A percentile compares a stretch with the other conserved stretches of the same genome.
Evolutionary conservation across 257 asterid species (phyloP).

Genomic region (Avicennia marina): DNA sequence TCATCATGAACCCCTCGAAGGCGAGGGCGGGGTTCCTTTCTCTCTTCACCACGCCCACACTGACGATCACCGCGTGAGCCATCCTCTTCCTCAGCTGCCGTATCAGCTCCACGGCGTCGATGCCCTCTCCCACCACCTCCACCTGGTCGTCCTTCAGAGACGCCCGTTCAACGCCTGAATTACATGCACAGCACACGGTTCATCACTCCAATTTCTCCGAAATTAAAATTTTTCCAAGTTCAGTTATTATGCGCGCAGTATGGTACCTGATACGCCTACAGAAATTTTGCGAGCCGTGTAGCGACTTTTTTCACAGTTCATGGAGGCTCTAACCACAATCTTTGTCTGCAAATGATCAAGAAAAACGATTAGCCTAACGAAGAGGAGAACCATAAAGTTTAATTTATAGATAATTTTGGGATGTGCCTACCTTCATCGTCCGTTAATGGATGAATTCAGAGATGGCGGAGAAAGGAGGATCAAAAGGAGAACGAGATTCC

Average conservation of each 20-base stretch:
- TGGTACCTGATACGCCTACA: slow-evolving; percentile 32
- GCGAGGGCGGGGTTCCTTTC: not conserved
- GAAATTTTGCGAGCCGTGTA: slow-evolving; percentile 36
- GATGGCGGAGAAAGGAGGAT: too few species aligned
- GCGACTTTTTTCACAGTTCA: slow-evolving; percentile 39
- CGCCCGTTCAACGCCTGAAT: slow-evolving; percentile 41
- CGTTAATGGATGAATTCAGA: too few species aligned
- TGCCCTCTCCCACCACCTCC: slow-evolving; percentile 52
- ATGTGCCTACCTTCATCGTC: too few species aligned
- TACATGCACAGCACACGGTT: too few species aligned
- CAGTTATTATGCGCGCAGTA: not conserved
- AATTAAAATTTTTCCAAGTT: too few species aligned
- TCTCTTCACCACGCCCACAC: slow-evolving; percentile 34
- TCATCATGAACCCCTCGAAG: too few species aligned
- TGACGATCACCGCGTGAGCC: slow-evolving; percentile 42
- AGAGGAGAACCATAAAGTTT: too few species aligned
- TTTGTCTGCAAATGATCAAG: slow-evolving; percentile 37
- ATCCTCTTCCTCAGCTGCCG: slow-evolving; percentile 44
- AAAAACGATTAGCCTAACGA: not conserved
- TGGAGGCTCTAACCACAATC: slow-evolving; percentile 41
- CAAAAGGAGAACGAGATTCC: too few species aligned
- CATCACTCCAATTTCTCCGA: not conserved
- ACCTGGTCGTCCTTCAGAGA: slow-evolving; percentile 39
- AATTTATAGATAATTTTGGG: too few species aligned
- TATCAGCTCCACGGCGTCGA: slow-evolving; percentile 48